These are phyloP conservation scores for Clarireedia sp. DNA, from an alignment of 2,329 filamentous ascomycete genomes.

Conservation along the genomic window DNA sequence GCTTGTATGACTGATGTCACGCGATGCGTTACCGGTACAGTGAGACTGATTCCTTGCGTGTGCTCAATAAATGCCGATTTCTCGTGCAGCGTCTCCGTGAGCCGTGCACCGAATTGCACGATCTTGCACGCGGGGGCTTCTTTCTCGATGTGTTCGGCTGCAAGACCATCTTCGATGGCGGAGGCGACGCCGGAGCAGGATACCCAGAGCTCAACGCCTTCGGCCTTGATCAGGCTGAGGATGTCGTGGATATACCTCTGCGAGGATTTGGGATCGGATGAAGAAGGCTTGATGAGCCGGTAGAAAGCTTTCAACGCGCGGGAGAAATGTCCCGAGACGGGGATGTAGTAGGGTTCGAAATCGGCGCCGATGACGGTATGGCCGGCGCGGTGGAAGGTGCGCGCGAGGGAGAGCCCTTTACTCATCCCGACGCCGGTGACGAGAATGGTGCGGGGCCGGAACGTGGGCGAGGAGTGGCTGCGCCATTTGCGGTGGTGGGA, in stretches of 20 bases:
- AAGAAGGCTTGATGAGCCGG: slow-evolving; percentile 25
- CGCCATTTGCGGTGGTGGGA: slow-evolving; percentile 17
- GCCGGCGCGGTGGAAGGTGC: slow-evolving; percentile 54
- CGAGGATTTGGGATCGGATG: slow-evolving; percentile 24
- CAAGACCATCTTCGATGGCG: slow-evolving; percentile 58
- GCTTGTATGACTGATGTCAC: slow-evolving; percentile 47
- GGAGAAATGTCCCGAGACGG: slow-evolving; percentile 51
- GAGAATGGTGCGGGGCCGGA: slow-evolving; percentile 43
- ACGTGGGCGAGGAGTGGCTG: slow-evolving; percentile 4
- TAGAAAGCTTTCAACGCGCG: slow-evolving; percentile 48
- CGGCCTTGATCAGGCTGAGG: slow-evolving; percentile 48
- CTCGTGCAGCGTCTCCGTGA: slow-evolving; percentile 47
- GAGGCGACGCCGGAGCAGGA: slow-evolving; percentile 38
- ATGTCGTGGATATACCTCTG: slow-evolving; percentile 49
- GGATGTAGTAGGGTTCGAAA: slow-evolving; percentile 41
- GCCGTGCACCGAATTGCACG: slow-evolving; percentile 52
- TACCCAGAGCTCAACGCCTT: slow-evolving; percentile 64
- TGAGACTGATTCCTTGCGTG: slow-evolving; percentile 45
- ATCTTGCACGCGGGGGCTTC: slow-evolving; percentile 47
- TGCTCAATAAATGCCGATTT: slow-evolving; percentile 59
- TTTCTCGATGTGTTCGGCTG: slow-evolving; percentile 52
- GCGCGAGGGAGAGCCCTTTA: slow-evolving; percentile 60
- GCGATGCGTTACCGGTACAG: slow-evolving; percentile 42
- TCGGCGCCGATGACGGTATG: slow-evolving; percentile 69
- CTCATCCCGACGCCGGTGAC: slow-evolving; percentile 67